These are phyloP conservation scores for Leptographium lundbergii DNA, from an alignment of 2,329 filamentous ascomycete species.

Conservation along the genomic window DNA sequence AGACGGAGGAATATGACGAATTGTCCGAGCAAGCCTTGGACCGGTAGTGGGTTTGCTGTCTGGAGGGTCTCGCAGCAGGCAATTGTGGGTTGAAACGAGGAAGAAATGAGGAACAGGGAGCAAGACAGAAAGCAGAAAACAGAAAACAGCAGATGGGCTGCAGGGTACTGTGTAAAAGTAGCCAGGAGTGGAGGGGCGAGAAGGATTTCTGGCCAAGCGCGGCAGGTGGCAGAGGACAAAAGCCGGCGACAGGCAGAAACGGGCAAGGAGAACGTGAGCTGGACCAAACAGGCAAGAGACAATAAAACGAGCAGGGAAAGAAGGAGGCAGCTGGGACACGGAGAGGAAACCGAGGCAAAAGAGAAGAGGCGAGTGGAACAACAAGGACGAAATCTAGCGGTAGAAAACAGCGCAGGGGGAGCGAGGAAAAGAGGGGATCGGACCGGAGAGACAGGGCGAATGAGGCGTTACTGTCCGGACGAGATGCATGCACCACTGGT, in stretches of 20 bases:
- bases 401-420: not conserved
- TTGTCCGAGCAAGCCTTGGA: not conserved
- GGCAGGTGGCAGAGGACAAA: not conserved
- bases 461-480: not conserved
- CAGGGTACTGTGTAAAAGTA: not conserved
- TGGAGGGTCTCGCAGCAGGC: not conserved
- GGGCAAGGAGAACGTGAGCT: not conserved
- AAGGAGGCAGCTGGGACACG: not conserved
- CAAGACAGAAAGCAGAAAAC: not conserved
- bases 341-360: not conserved
- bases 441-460: not conserved
- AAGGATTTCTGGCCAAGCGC: not conserved
- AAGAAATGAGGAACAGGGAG: not conserved
- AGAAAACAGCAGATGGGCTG: not conserved
- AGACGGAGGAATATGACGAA: not conserved
- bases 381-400: not conserved
- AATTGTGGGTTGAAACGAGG: not conserved
- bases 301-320: not conserved
- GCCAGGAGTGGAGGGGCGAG: not conserved
- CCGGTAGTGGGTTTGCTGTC: not conserved
- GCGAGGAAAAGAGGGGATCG: not conserved
- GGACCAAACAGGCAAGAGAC: not conserved
- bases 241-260: not conserved
- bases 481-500: not conserved
- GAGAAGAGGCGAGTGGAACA: not conserved